Evolutionary conservation across 2,329 filamentous ascomycete genomes (phyloP), one percentile per base, ranked within the genome.

Genomic region (Aureobasidium sp.): DNA sequence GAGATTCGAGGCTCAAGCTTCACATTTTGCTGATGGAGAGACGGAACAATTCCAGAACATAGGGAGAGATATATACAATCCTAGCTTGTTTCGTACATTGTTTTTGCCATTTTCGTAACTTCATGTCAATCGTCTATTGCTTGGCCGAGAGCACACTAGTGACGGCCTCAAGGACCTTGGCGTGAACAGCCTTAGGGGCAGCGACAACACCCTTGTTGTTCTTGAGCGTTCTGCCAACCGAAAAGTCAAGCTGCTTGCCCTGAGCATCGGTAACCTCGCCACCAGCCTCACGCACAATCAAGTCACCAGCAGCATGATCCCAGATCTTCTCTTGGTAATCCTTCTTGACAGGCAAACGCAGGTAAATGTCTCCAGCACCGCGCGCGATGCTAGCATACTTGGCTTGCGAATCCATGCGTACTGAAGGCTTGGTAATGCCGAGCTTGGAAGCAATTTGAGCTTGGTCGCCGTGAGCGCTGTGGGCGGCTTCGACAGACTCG

Each of bases 261-360:
- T 85, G 78, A 35, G 90, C 85, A 70, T 98, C 94, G 1, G 90
- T 94, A 51, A 98, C 91, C 64, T 86, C 77, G 44, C 93, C 94
- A 48, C 93, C 93, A 2, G 93, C 90, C 72, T 98, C 94, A 54
- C 90, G 79, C 35, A 97, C 93, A 60, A 98, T 90, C 55, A 98
- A 73, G 64, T 95, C 90, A 35, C 93, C 93, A 11, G 91, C 93
- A 16, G 93, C 93, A 69, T 98, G 93, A 67, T 98, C 93, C 93
- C 93, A 98, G 61, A 98, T 98, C 81, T 98, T 98, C 78, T 98
- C 93, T 69, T 95, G 83, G 73, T 98, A 98, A 51, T 85, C 84
- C 62, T 85, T 86, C 67, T 81, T 86, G 24, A 88, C 85, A 3
- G 93, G 93, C 55, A 98, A 74, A 51, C 94, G 81, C 55, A 98